phyloP scores from a whole-genome alignment of 83 land plant genomes.

The Thuja plicata region DNA sequence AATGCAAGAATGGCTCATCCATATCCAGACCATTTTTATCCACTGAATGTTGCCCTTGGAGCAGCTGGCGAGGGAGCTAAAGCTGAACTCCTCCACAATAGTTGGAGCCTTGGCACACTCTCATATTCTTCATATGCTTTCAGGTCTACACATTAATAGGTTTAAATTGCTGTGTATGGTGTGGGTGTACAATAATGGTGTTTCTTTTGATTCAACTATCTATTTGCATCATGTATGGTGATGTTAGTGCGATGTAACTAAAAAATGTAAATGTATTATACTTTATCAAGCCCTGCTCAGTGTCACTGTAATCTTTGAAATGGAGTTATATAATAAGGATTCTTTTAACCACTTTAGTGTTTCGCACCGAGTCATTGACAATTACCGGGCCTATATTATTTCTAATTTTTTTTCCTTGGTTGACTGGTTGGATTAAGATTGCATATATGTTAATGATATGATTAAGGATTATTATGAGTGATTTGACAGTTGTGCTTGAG shows the following conservation, averaged over 20 bases:
- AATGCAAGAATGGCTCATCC: constrained; percentile 79
- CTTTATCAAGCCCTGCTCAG: background rate
- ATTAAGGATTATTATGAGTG: background rate
- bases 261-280: background rate
- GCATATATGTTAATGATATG: background rate
- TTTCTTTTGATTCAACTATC: background rate
- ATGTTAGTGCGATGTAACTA: background rate
- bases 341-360: background rate
- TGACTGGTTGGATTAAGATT: background rate
- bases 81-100: constrained; percentile 62
- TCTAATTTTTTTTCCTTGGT: background rate
- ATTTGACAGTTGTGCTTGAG: background rate
- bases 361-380: background rate
- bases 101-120: constrained; percentile 45
- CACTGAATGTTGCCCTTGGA: constrained; percentile 84
- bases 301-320: background rate
- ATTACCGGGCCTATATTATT: background rate
- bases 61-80: constrained; percentile 61
- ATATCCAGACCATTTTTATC: constrained; percentile 77
- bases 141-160: background rate
- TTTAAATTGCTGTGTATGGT: background rate
- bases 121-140: constrained; percentile 53
- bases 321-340: background rate
- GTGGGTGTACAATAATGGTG: background rate
- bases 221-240: background rate